These are phyloP conservation scores for Tetrapisispora phaffii DNA, from an alignment of 805 yeast species.

Conservation along the genomic window DNA sequence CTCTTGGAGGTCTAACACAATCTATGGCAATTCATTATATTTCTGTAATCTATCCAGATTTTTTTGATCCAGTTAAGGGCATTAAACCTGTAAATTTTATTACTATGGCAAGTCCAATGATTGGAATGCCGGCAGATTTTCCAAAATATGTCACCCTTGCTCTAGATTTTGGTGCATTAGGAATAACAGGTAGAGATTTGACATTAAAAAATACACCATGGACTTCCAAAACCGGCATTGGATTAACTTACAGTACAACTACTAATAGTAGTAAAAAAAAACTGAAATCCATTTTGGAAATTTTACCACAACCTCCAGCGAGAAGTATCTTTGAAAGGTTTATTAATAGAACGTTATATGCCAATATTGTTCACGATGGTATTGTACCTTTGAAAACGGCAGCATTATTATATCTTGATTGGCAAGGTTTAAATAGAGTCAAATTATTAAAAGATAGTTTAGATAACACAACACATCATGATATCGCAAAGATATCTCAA, in stretches of 20 bases:
- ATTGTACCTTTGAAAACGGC: slow-evolving; percentile 91
- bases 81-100: slow-evolving; percentile 71
- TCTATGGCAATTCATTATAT: slow-evolving; percentile 83
- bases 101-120: slow-evolving; percentile 76
- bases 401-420: slow-evolving; percentile 75
- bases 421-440: slow-evolving; percentile 59
- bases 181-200: slow-evolving; percentile 84
- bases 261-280: slow-evolving; percentile 5
- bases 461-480: not conserved
- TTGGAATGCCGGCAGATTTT: slow-evolving; percentile 82
- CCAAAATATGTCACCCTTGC: slow-evolving; percentile 80
- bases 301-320: slow-evolving; percentile 70
- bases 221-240: slow-evolving; percentile 21
- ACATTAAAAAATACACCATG: slow-evolving; percentile 45
- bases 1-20: slow-evolving; percentile 87
- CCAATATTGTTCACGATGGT: slow-evolving; percentile 87
- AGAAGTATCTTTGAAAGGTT: slow-evolving; percentile 54
- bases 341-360: slow-evolving; percentile 68
- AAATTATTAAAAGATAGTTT: slow-evolving; percentile 24
- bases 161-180: slow-evolving; percentile 80
- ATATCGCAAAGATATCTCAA: not conserved
- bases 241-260: slow-evolving; percentile 5
- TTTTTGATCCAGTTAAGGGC: slow-evolving; percentile 37
- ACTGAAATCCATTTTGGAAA: slow-evolving; percentile 51
- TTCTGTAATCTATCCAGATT: slow-evolving; percentile 47